These are phyloP conservation scores for Talaromyces borbonicus DNA, from an alignment of 495 filamentous ascomycete species.

Conservation along the genomic window DNA sequence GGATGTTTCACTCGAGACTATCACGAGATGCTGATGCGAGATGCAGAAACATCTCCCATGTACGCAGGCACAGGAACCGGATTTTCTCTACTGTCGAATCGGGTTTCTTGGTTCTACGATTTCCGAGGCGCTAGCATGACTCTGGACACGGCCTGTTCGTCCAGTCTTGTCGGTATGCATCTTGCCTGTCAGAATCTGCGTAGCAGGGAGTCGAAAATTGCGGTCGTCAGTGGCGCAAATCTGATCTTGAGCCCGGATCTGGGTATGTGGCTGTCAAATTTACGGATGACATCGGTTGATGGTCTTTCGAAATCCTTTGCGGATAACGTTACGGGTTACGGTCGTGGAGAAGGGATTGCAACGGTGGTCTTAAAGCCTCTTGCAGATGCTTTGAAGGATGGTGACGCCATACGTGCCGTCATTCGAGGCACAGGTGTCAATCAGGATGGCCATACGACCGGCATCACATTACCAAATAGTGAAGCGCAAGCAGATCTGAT, in stretches of 20 bases:
- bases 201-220: conserved; percentile 19
- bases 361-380: conserved; percentile 23
- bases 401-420: conserved; percentile 24
- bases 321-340: conserved; percentile 22
- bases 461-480: conserved; percentile 22
- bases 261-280: not conserved
- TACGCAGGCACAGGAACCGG: conserved; percentile 32
- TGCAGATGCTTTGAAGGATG: conserved; percentile 17
- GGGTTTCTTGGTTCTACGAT: conserved; percentile 17
- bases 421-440: conserved; percentile 23
- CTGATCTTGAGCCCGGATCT: conserved; percentile 17
- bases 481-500: conserved; percentile 15
- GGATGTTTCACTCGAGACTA: conserved; percentile 30
- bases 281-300: conserved; percentile 22
- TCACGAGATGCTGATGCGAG: conserved; percentile 18
- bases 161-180: conserved; percentile 27
- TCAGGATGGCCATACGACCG: conserved; percentile 26
- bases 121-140: conserved; percentile 20
- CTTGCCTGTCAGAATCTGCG: conserved; percentile 11
- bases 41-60: conserved; percentile 16
- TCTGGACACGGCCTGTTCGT: conserved; percentile 36
- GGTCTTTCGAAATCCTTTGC: conserved; percentile 24
- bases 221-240: conserved; percentile 16
- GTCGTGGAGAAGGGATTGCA: conserved; percentile 21
- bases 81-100: conserved; percentile 20